Evolutionary conservation across 768 basidiomycete species (phyloP), one percentile per base, ranked within the genome.

Genomic region (Imleria badia): DNA sequence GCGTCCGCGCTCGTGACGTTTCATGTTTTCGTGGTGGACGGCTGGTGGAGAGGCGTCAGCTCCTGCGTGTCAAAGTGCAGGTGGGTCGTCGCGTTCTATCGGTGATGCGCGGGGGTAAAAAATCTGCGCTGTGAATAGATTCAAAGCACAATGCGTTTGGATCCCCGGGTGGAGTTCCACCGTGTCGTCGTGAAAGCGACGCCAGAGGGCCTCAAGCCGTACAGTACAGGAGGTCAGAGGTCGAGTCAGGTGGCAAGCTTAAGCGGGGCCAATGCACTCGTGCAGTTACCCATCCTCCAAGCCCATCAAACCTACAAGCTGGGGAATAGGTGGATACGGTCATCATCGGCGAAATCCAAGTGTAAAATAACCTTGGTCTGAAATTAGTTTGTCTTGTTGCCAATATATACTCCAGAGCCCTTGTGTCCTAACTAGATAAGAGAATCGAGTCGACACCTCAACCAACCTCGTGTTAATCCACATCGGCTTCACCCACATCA

Each of bases 1-100:
- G 93, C 93, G 0, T 86, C 86, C 4, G 93, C 93, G 15, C 77
- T 96, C 19, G 91, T 94, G 13, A 91, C 85, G 8, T 94, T 94
- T 71, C 80, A 91, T 61, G 67, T 94, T 3, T 94, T 94, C 64
- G 91, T 93, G 17, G 67, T 94, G 90, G 90, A 3, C 92, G 82
- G 82, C 78, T 78, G 0, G 66, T 68, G 17, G 70, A 71, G 19
- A 58, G 74, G 35, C 82, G 78, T 52, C 77, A 85, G 40, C 71
- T 89, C 35, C 86, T 89, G 8, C 78, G 80, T 3, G 77, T 89
- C 22, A 69, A 68, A 26, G 90, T 86, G 6, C 71, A 85, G 79
- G 90, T 88, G 54, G n/a, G 78, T 69, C 38, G 3, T 11, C 5
- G 17, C 7, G 6, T n/a, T 23, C 9, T 48, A 50, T 35, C 12